Evolutionary conservation across 352 stramenopile genomes (phyloP), one percentile per base, ranked within the genome.

Genomic region (Plasmopara halstedii): DNA sequence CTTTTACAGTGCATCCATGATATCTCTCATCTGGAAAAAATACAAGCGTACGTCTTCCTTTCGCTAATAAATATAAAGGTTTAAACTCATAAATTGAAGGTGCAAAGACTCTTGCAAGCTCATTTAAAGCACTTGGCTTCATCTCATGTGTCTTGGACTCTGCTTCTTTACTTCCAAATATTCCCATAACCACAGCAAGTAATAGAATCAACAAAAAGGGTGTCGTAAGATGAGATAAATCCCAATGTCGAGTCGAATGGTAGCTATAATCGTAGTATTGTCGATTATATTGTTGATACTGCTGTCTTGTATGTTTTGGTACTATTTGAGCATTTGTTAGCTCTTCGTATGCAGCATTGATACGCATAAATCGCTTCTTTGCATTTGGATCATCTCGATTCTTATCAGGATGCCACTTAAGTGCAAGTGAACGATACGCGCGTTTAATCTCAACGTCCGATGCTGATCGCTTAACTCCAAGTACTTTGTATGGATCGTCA

Each of bases 331-430:
- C 34, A 3, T 57, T 64, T 8, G 50, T 73, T 9, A 92, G 50
- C 36, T 58, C 57, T 39, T 92, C 77, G 58, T 92, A 92, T 0
- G 81, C 81, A 3, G 60, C 60, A 19, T 72, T 66, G 41, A 92
- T 80, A 32, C 70, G 72, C 73, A 89, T 77, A 38, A 92, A 92
- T 53, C 87, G 56, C 34, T 80, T 52, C 56, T 87, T 72, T 0
- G 81, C 81, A 8, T 83, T 36, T 1, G 73, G 63, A 42, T 88
- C 81, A 2, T 66, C 70, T 26, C 48, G 67, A 43, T 90, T 90
- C 67, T 95, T 95, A 63, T 96, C 87, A 3, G 87, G 87, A 46
- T 96, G 87, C 70, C 81, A 92, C 50, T 96, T 94, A 31, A 95
- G 62, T 20, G 87, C 85, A 21, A 96, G 53, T 31, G 73, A 63